Base-by-base conservation (phyloP, 805 yeast species). In the Metschnikowia anglica region DNA sequence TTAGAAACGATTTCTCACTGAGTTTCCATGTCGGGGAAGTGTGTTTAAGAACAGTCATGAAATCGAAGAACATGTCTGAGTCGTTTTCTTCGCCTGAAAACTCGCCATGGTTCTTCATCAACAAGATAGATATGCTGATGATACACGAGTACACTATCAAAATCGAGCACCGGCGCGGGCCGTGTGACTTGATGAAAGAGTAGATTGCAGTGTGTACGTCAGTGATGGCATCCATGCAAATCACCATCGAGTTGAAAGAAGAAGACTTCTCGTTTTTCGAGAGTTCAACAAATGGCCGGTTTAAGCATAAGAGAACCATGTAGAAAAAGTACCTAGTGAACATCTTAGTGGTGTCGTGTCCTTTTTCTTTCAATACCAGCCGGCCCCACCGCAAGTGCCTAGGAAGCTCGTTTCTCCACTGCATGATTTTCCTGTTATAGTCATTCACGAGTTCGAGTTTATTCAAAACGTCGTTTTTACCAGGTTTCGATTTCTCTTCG, bases 241-340 rank as follows among this genome's bases (percentile, higher is more conserved):
- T 32, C n/a, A 18, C 26, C 33, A 21, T 23, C 8, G 49, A 38
- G 18, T 31, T 28, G 5, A 30, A 26, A 13, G 35, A 16, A 13
- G 30, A 23, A 5, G 37, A 18, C 4, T 32, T 19, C n/a, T 12
- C 18, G 4, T 21, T 27, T 7, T 23, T n/a, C 12, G 37, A 20
- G 7, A 41, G 37, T n/a, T 33, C 48, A 10, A 47, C 39, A 19
- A 48, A 48, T 5, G 51, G 51, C 18, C 52, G 43, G 31, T 48
- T 48, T 23, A 48, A 33, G 26, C 51, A 46, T 10, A 47, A 27
- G 9, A 48, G 35, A 13, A 48, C 39, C 21, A 46, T 40, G 38
- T 47, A 48, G 39, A 37, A 48, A 24, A 43, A 46, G 36, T 47
- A 48, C n/a, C 52, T 48, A 28, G 37, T 24, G 34, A 46, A 43